Evolutionary conservation across 2,329 filamentous ascomycete species (phyloP), one percentile per base, ranked within the genome.

Genomic region (Xylariales sp.): DNA sequence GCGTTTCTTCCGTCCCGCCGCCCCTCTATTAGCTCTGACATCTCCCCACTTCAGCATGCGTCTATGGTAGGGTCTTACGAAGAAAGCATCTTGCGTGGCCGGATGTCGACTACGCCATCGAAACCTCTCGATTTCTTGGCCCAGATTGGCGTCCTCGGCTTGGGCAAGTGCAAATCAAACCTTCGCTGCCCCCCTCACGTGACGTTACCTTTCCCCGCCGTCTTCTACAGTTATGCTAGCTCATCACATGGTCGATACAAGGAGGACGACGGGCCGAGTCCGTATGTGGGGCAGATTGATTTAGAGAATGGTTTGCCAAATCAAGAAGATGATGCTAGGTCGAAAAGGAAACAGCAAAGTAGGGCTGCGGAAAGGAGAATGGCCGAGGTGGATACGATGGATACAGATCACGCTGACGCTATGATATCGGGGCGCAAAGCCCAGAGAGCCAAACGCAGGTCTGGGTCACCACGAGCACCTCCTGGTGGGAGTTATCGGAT

Each of bases 11-110:
- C 86, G 3, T 83, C 88, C 2, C 86, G 93, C 50, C 83, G 87
- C 8, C 90, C 91, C 0, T 97, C 94, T 0, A 83, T 93, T 53
- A 86, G 88, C 16, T 89, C 91, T 0, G 94, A 97, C 53, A 82
- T 85, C 2, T 93, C 93, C 2, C 91, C 93, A 3, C 83, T 96
- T 34, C 92, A 95, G 64, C 93, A 97, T 79, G 94, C 95, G 8
- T 94, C 94, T 3, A 97, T 99, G 92, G 95, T 98, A 1, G 96
- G 96, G 1, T 97, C 95, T 1, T 99, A 97, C 74, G 96, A 99
- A 80, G 96, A 99, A 81, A 97, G 94, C 34, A 97, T 99, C 68
- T 83, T 99, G 1, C 90, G 93, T 54, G 96, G 96, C 46, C 89
- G 96, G 69, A 99, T 99, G 96, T 98, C 96, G 34, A 97, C 94